Base-by-base conservation (phyloP, 2,329 filamentous ascomycete genomes). In the Cadophora luteo-olivacea region DNA sequence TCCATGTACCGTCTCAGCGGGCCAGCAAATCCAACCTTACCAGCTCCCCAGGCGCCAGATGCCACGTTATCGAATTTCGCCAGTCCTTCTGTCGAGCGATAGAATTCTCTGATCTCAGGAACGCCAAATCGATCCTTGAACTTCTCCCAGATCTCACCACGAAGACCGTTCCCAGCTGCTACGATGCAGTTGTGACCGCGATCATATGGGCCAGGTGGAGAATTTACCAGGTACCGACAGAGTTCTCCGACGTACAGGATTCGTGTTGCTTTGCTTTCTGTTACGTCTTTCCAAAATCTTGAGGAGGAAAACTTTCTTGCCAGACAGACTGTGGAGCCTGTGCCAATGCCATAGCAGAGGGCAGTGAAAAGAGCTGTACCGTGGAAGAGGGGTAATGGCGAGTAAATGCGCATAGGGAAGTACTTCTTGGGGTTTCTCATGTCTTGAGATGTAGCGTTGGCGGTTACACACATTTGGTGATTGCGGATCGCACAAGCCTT, bases 191-290 rank as follows among this genome's bases (percentile, higher is more conserved):
- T 75, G 71, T 85, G 84, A 24, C 78, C 75, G 14, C 76, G 75
- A 69, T 85, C 84, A 32, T 82, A 82, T 0, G 81, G 80, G 0
- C 81, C 80, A 0, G 82, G 79, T 0, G 82, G 80, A 0, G 80
- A 79, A 24, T 80, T 78, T 11, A 85, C 76, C 1, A 85, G 78
- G 68, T 85, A 85, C 7, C 84, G 78, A 67, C 82, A 84, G 6
- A 84, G 74, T 72, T 85, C 84, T 36, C 84, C 84, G 22, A 85
- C 83, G 67, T 81, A 84, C 3, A 84, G 69, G 24, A 83, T 80
- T 1, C 81, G 76, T 0, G 80, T 84, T 3, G 82, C 81, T 25
- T 75, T 68, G 19, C 79, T 81, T 12, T 82, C 81, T 32, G 79
- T 78, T 0, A 82, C 80, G 24, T 84, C 82, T 69, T 81, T 80